phyloP scores from a whole-genome alignment of 495 filamentous ascomycete genomes.

The Tuber borchii region DNA sequence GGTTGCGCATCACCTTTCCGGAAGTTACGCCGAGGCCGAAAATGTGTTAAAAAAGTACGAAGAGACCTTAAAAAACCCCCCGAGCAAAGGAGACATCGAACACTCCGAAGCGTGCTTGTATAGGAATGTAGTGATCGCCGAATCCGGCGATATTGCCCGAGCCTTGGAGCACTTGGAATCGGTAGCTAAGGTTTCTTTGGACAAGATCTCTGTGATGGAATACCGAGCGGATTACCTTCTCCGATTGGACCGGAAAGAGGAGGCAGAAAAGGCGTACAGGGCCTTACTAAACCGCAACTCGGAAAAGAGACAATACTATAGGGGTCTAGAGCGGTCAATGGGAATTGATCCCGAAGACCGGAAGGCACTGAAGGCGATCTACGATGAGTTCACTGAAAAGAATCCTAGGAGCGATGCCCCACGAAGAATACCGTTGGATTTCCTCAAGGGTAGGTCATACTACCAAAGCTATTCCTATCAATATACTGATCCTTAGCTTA shows the following conservation, averaged over 20 bases:
- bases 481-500: slow-evolving; percentile 38
- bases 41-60: slow-evolving; percentile 86
- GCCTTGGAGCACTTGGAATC: slow-evolving; percentile 82
- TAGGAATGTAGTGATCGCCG: slow-evolving; percentile 91
- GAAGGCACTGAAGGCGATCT: slow-evolving; percentile 58
- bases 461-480: slow-evolving; percentile 8
- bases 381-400: slow-evolving; percentile 73
- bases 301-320: slow-evolving; percentile 81
- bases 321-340: slow-evolving; percentile 62
- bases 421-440: slow-evolving; percentile 79
- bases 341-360: slow-evolving; percentile 57
- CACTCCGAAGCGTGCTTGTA: slow-evolving; percentile 95
- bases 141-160: slow-evolving; percentile 66
- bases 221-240: slow-evolving; percentile 77
- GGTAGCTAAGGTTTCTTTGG: slow-evolving; percentile 67
- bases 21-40: slow-evolving; percentile 78
- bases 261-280: slow-evolving; percentile 75
- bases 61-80: slow-evolving; percentile 72
- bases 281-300: slow-evolving; percentile 76
- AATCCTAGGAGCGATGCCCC: slow-evolving; percentile 78
- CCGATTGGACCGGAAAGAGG: slow-evolving; percentile 66
- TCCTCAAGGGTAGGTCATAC: slow-evolving; percentile 60
- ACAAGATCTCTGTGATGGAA: slow-evolving; percentile 86
- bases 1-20: slow-evolving; percentile 81
- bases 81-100: slow-evolving; percentile 73